Evolutionary conservation across 1,139 yeast genomes (phyloP).

Genomic region (Yamadazyma spencermartinsiae): DNA sequence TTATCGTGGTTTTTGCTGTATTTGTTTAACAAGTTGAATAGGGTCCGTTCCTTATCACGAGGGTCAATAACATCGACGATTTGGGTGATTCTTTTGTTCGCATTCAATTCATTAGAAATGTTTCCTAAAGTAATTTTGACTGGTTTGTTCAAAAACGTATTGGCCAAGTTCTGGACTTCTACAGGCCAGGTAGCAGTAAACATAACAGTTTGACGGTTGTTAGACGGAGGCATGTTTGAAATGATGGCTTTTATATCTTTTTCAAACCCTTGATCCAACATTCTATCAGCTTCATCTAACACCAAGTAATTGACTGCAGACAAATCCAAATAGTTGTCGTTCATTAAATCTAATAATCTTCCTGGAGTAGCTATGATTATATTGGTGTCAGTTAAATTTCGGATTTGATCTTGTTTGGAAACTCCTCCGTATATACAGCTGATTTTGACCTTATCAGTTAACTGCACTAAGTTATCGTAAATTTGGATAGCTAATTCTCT

Average conservation of each 20-base stretch:
- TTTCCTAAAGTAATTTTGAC: slow-evolving; percentile 92
- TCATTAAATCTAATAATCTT: slow-evolving; percentile 83
- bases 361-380: slow-evolving; percentile 98
- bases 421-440: slow-evolving; percentile 98
- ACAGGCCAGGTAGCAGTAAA: slow-evolving; percentile 90
- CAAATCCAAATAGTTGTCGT: slow-evolving; percentile 82
- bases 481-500: slow-evolving; percentile 96
- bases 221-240: slow-evolving; percentile 41
- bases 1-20: slow-evolving; percentile 74
- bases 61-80: slow-evolving; percentile 92
- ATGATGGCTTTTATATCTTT: slow-evolving; percentile 89
- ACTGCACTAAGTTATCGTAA: slow-evolving; percentile 73
- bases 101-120: slow-evolving; percentile 83
- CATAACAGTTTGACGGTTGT: slow-evolving; percentile 76
- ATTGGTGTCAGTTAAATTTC: slow-evolving; percentile 56
- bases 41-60: slow-evolving; percentile 72
- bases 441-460: slow-evolving; percentile 68
- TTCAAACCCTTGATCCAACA: slow-evolving; percentile 95
- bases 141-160: slow-evolving; percentile 79
- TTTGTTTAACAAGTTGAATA: slow-evolving; percentile 69
- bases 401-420: slow-evolving; percentile 87
- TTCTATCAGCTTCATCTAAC: slow-evolving; percentile 96
- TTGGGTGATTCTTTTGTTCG: slow-evolving; percentile 92
- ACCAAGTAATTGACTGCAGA: slow-evolving; percentile 73
- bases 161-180: slow-evolving; percentile 90